Conservation (phyloP, 768 basidiomycete species). For the Suillus discolor region DNA sequence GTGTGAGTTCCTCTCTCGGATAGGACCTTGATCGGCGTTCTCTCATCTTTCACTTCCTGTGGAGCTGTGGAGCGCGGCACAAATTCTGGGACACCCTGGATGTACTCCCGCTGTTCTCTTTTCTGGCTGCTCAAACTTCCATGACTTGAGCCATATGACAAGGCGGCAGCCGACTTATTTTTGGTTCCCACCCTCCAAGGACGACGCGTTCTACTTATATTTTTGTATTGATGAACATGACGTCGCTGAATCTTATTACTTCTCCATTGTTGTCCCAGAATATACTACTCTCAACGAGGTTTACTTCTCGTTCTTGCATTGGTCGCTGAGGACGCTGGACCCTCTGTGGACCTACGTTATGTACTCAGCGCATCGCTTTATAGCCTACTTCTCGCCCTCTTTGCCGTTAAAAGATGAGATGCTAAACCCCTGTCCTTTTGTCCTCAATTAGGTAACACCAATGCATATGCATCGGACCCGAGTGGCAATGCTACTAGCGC, state of each 20-base stretch:
- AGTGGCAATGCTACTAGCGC: constrained; percentile 46
- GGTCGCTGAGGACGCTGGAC: constrained; percentile 32
- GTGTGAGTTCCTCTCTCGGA: constrained; percentile 8
- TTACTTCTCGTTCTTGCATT: constrained; percentile 16
- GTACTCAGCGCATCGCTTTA: not conserved
- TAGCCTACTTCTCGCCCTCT: not conserved
- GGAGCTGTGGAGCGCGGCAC: constrained; percentile 3
- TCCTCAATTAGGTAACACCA: constrained; percentile 38
- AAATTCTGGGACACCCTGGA: not conserved
- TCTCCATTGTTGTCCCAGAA: constrained; percentile 8
- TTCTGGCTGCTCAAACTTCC: constrained; percentile 11
- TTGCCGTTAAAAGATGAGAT: constrained; percentile 6
- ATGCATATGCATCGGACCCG: constrained; percentile 41
- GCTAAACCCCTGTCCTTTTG: constrained; percentile 16
- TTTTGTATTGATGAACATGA: not conserved
- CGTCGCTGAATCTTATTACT: not conserved
- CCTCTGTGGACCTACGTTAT: not conserved
- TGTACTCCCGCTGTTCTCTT: not conserved
- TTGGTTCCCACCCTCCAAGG: not conserved
- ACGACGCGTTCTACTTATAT: not conserved
- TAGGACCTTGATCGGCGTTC: constrained; percentile 8
- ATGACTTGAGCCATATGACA: not conserved
- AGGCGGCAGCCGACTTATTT: not conserved
- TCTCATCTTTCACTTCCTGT: not conserved
- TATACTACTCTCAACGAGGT: not conserved